phyloP scores from a whole-genome alignment of 2,329 filamentous ascomycete species.

The Fusarium subtropicale region DNA sequence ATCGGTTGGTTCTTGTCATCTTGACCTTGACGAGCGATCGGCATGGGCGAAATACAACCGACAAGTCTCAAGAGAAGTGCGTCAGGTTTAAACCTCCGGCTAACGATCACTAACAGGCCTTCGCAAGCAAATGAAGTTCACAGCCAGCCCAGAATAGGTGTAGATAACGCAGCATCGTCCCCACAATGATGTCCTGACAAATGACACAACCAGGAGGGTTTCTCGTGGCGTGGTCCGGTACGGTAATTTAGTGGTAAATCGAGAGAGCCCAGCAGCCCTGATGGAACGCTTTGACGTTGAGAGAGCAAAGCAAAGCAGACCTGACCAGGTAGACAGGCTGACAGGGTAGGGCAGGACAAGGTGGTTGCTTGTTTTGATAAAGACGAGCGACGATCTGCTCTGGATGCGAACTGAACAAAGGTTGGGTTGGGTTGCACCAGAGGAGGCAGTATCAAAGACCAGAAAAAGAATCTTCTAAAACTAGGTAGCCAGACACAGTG shows the following conservation, averaged over 20 bases:
- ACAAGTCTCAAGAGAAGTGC: conserved; percentile 9
- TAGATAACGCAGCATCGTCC: conserved; percentile 31
- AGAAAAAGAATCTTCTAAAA: neutral
- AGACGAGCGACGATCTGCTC: conserved; percentile 38
- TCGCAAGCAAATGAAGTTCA: conserved; percentile 1
- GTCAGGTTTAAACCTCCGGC: conserved; percentile 34
- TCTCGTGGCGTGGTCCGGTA: conserved; percentile 28
- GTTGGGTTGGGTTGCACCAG: conserved; percentile 25
- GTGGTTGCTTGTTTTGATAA: conserved; percentile 28
- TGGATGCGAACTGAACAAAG: conserved; percentile 29
- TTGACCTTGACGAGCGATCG: conserved; percentile 31
- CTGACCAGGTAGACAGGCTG: neutral
- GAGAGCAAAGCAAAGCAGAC: neutral
- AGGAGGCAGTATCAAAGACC: conserved; percentile 23
- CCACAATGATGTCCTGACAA: conserved; percentile 41
- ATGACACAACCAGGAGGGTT: conserved; percentile 34
- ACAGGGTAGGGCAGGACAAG: conserved; percentile 12
- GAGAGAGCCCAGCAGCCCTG: conserved; percentile 22
- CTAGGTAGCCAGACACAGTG: conserved; percentile 19
- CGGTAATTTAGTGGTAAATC: conserved; percentile 2
- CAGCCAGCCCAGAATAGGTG: conserved; percentile 39
- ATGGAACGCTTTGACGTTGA: conserved; percentile 34
- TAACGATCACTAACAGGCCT: conserved; percentile 11
- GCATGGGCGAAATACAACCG: conserved; percentile 32
- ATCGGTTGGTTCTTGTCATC: conserved; percentile 1